Evolutionary conservation across 495 filamentous ascomycete species (phyloP).

Genomic region (Amphirosellinia nigrospora): DNA sequence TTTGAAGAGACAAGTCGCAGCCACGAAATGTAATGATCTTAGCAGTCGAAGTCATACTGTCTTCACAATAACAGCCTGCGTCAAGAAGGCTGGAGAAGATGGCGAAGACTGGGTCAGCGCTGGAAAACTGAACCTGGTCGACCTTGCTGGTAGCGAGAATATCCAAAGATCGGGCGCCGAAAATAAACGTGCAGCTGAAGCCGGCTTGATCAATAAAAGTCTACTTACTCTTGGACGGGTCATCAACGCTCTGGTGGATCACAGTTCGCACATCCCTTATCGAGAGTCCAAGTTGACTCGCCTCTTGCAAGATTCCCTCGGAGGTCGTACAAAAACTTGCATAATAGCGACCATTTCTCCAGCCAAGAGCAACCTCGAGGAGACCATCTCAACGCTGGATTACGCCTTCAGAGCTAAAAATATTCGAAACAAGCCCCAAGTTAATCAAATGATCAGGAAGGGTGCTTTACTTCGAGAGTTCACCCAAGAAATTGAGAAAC

Average conservation of each 20-base stretch:
- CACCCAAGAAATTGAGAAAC: constrained; percentile 89
- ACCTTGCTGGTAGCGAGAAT: constrained; percentile 96
- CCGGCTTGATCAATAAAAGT: constrained; percentile 97
- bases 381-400: constrained; percentile 96
- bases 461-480: constrained; percentile 90
- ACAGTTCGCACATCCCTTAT: constrained; percentile 90
- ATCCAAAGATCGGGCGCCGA: constrained; percentile 96
- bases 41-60: constrained; percentile 96
- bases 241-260: constrained; percentile 96
- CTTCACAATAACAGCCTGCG: constrained; percentile 90
- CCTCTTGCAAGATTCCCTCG: constrained; percentile 92
- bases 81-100: constrained; percentile 79
- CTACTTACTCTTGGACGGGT: constrained; percentile 92
- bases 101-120: constrained; percentile 88
- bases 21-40: constrained; percentile 97
- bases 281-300: constrained; percentile 96
- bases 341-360: constrained; percentile 98
- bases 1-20: constrained; percentile 91
- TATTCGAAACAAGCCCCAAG: constrained; percentile 95
- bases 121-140: constrained; percentile 94
- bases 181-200: constrained; percentile 95
- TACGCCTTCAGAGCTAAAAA: constrained; percentile 98
- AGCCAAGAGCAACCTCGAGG: constrained; percentile 91
- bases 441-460: constrained; percentile 89
- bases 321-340: constrained; percentile 94